Conservation (phyloP, 345 rosid species). For the Ricinus communis region DNA sequence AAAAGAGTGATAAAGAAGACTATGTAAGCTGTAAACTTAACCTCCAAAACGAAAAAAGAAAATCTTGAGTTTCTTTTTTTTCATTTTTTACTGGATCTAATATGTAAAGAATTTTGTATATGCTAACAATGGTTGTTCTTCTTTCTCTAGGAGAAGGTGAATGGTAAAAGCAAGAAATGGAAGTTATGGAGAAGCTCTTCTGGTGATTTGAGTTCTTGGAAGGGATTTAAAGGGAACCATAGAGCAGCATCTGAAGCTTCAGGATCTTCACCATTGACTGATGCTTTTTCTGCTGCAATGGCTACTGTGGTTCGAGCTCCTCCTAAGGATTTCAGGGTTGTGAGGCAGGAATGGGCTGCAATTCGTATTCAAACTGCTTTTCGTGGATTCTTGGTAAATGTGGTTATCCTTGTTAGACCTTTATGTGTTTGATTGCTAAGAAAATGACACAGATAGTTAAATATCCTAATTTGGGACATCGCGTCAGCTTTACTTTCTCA, state of each 20-base stretch:
- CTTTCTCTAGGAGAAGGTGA: conserved; percentile 40
- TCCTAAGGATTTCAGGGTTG: conserved; percentile 76
- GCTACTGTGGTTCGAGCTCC: conserved; percentile 82
- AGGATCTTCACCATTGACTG: conserved; percentile 40
- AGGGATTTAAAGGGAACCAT: conserved; percentile 50
- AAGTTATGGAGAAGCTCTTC: conserved; percentile 77
- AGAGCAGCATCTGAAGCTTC: conserved; percentile 52
- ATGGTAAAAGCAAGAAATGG: conserved; percentile 72
- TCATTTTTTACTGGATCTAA: background rate
- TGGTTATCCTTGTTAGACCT: background rate
- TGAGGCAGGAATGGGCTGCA: conserved; percentile 90
- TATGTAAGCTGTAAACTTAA: conserved; percentile 34
- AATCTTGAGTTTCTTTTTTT: too few relatives aligned
- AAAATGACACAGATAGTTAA: background rate
- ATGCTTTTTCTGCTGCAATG: conserved; percentile 68
- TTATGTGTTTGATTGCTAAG: conserved; percentile 1
- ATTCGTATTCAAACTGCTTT: conserved; percentile 91
- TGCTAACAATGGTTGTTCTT: background rate
- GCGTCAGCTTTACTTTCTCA: too few relatives aligned
- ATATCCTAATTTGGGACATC: background rate
- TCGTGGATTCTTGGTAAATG: conserved; percentile 80
- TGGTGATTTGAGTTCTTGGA: conserved; percentile 58
- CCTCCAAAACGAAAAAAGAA: background rate
- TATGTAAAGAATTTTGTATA: background rate
- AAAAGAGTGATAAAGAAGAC: conserved; percentile 63